Evolutionary conservation across 352 stramenopile species (phyloP), one percentile per base, ranked within the genome.

Genomic region (Globisporangium acanthophoron): DNA sequence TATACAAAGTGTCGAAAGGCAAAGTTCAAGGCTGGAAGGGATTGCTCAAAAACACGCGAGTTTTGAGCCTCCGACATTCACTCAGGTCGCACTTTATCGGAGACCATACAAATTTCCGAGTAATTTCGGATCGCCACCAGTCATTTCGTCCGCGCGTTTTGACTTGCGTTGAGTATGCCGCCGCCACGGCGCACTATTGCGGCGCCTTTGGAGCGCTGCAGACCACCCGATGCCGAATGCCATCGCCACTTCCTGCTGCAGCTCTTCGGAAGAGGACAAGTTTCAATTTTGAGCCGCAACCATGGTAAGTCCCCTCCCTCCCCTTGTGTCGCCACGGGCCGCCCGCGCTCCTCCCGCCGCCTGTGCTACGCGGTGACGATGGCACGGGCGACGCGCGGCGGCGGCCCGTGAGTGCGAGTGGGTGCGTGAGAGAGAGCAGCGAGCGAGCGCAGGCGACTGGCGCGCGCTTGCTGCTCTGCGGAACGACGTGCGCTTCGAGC

Each of bases 241-340:
- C 48, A n/a, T 29, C 49, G 62, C 63, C 65, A 76, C 87, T 72
- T 90, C 78, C 80, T 78, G 76, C 87, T 90, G 78, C 78, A 74
- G 74, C 76, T 83, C 78, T 87, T 72, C 73, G 7, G 44, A 49
- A 24, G 44, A 24, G 44, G 81, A 81, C 78, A 92, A 89, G 74
- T 87, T 87, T 85, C 74, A 85, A 85, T 87, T 87, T 83, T 83
- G 87, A 88, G 78, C 78, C 73, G 80, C 70, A 81, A 92, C 87
- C 76, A 91, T 92, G 81, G 81, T 92, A 88, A 65, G 81, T 78
- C 50, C 37, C 57, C 54, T 62, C 33, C 48, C 16, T 61, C 56
- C 51, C 47, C 29, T 20, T 52, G 16, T 52, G 35, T 55, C 50
- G 50, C 50, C 33, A 55, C 31, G 50, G 37, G 37, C 5, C 33